Conservation (phyloP, 306 rosid species). For the Comarum palustre region DNA sequence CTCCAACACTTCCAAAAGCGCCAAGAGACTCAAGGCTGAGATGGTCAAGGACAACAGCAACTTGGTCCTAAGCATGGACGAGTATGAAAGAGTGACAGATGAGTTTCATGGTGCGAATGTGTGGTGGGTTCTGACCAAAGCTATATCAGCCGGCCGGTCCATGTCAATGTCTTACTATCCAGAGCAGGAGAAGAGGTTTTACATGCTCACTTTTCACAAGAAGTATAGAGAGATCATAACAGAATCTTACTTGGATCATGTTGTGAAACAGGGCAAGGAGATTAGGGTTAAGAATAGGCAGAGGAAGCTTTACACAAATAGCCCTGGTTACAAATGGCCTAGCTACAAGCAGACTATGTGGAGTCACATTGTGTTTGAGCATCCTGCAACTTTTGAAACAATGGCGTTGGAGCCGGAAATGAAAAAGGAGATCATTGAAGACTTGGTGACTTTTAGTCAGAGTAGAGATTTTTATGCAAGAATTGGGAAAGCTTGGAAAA, state of each 20-base stretch:
- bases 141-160: slow-evolving; percentile 43
- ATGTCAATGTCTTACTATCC: slow-evolving; percentile 54
- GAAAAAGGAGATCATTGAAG: slow-evolving; percentile 70
- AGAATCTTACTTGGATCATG: slow-evolving; percentile 56
- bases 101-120: slow-evolving; percentile 48
- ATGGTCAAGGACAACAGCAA: slow-evolving; percentile 59
- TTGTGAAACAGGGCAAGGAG: slow-evolving; percentile 69
- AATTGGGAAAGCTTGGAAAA: slow-evolving; percentile 86
- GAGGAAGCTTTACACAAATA: slow-evolving; percentile 73
- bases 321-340: slow-evolving; percentile 80
- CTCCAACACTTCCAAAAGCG: slow-evolving; percentile 66
- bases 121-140: slow-evolving; percentile 64
- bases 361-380: slow-evolving; percentile 90
- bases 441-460: slow-evolving; percentile 65
- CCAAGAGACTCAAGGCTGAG: slow-evolving; percentile 83
- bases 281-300: slow-evolving; percentile 61
- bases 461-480: slow-evolving; percentile 74
- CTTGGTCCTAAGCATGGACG: slow-evolving; percentile 76
- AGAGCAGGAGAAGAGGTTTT: slow-evolving; percentile 66
- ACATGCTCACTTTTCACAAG: slow-evolving; percentile 57
- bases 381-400: slow-evolving; percentile 79
- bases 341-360: slow-evolving; percentile 74
- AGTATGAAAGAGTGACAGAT: slow-evolving; percentile 67
- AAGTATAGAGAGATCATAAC: slow-evolving; percentile 53
- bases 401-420: slow-evolving; percentile 72